These are phyloP conservation scores for Populus tomentosa DNA, from an alignment of 441 rosid species.

Conservation along the genomic window DNA sequence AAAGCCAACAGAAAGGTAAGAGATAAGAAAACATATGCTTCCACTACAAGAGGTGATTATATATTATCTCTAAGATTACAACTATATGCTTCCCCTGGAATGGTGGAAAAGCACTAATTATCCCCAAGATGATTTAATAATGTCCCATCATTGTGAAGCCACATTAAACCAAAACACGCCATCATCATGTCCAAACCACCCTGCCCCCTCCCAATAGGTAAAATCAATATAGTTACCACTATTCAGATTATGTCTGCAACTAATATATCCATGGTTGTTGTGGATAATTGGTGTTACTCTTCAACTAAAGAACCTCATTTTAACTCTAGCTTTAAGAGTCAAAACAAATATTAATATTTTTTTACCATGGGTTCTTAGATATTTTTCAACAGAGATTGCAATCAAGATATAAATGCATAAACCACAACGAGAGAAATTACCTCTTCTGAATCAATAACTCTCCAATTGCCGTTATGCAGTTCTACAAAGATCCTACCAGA, in stretches of 20 bases:
- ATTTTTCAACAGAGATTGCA: background rate
- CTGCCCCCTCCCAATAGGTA: background rate
- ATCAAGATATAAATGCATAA: background rate
- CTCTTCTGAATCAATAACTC: slow-evolving; percentile 91
- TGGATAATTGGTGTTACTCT: background rate
- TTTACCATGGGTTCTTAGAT: background rate
- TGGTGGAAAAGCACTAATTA: background rate
- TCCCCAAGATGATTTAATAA: background rate
- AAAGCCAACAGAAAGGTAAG: background rate
- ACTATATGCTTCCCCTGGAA: background rate
- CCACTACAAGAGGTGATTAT: background rate
- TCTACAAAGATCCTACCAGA: slow-evolving; percentile 91
- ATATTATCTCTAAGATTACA: background rate
- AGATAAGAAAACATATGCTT: background rate
- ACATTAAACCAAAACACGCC: background rate
- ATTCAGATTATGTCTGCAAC: background rate
- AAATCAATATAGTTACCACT: background rate
- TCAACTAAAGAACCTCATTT: background rate
- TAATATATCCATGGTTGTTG: background rate
- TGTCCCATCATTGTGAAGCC: background rate
- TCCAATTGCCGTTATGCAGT: slow-evolving; percentile 73
- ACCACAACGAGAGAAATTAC: slow-evolving; percentile 27
- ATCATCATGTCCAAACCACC: background rate
- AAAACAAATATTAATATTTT: background rate
- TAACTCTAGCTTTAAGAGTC: background rate